Conservation (phyloP, 176 grass and related monocot genomes). For the Carex cristatella region DNA sequence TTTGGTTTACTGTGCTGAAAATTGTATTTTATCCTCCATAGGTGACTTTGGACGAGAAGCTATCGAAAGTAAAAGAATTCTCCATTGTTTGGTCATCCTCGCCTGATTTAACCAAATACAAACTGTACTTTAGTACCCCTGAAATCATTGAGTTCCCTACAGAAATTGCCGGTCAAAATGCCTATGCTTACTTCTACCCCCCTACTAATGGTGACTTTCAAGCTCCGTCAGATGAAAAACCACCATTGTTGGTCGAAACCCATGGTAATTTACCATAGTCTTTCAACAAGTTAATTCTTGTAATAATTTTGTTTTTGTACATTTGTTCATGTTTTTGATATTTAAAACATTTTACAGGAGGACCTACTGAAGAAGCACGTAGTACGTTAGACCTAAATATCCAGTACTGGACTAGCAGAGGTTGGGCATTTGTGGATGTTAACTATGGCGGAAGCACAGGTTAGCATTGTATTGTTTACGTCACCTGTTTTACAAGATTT, state of each 20-base stretch:
- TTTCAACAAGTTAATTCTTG: constrained; percentile 13
- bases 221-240: constrained; percentile 66
- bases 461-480: constrained; percentile 28
- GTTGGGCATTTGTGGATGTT: constrained; percentile 94
- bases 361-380: constrained; percentile 70
- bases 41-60: constrained; percentile 62
- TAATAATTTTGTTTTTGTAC: neutral
- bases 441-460: constrained; percentile 94
- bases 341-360: constrained; percentile 42
- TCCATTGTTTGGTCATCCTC: constrained; percentile 87
- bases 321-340: constrained; percentile 7
- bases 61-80: constrained; percentile 45
- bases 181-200: constrained; percentile 93
- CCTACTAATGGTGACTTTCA: constrained; percentile 60
- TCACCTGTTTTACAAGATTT: neutral
- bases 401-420: constrained; percentile 95
- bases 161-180: constrained; percentile 57
- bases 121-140: constrained; percentile 57
- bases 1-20: neutral
- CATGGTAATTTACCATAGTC: constrained; percentile 47
- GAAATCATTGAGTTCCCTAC: constrained; percentile 82
- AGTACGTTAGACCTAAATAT: constrained; percentile 65
- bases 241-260: constrained; percentile 83
- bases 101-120: constrained; percentile 40
- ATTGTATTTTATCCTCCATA: constrained; percentile 20